Percentiles rank a stretch among this genome's conserved stretches.
These are phyloP conservation scores for Globisporangium nodosum DNA, from an alignment of 352 stramenopile genomes.

Conservation along the genomic window DNA sequence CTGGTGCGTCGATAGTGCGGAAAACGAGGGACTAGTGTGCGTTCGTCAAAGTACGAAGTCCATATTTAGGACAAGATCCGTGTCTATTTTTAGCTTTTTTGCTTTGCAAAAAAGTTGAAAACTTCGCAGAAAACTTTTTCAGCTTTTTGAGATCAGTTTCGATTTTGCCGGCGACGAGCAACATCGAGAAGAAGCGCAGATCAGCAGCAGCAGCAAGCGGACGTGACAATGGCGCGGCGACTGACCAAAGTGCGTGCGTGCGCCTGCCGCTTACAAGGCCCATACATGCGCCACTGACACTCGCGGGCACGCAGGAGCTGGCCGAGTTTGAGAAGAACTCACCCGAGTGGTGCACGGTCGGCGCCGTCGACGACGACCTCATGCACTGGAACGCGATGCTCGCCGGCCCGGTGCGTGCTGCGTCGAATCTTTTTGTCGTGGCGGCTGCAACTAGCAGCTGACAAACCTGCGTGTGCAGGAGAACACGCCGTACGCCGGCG, in stretches of 20 bases:
- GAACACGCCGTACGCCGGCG: constrained; percentile 81
- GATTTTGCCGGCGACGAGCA: constrained; percentile 1
- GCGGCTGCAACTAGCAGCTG: background rate
- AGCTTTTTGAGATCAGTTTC: constrained; percentile 10
- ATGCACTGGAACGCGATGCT: constrained; percentile 92
- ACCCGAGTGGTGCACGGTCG: constrained; percentile 85
- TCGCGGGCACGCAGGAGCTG: constrained; percentile 49
- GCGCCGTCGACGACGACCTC: constrained; percentile 82
- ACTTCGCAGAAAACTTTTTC: background rate
- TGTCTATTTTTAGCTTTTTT: background rate
- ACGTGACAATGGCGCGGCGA: constrained; percentile 58
- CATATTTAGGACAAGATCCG: too few relatives aligned
- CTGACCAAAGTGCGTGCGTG: constrained; percentile 60
- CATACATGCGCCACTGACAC: background rate
- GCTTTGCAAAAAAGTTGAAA: background rate
- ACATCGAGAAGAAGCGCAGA: constrained; percentile 2
- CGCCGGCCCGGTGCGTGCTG: constrained; percentile 66
- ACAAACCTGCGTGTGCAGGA: constrained; percentile 35
- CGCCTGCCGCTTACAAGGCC: background rate
- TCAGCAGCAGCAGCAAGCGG: background rate
- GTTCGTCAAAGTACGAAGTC: too few relatives aligned
- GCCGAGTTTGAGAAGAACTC: constrained; percentile 88
- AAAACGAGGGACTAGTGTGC: too few relatives aligned
- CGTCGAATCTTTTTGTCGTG: background rate
- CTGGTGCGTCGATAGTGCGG: too few relatives aligned